A percentile compares a stretch with the other conserved stretches of the same genome.
Conservation (phyloP, 768 basidiomycete species). For the Podaxis sp. region DNA sequence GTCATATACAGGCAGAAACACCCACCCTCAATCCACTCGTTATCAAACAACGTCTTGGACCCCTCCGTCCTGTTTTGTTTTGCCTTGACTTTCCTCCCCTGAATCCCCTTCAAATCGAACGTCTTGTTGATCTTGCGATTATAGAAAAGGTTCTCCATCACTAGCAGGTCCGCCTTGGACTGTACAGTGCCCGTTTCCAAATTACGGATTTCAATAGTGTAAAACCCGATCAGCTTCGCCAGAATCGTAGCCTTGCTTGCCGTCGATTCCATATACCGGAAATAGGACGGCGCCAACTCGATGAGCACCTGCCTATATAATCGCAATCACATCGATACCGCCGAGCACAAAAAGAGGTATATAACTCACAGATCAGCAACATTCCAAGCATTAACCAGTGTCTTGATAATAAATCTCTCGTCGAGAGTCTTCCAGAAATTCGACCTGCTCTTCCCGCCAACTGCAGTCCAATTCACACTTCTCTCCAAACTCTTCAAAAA, state of each 20-base stretch:
- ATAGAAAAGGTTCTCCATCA: constrained; percentile 86
- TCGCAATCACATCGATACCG: not conserved
- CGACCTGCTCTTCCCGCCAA: constrained; percentile 76
- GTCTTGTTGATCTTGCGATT: constrained; percentile 61
- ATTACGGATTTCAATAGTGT: constrained; percentile 73
- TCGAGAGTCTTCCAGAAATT: constrained; percentile 83
- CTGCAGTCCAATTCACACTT: constrained; percentile 66
- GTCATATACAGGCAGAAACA: not conserved
- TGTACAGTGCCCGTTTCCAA: constrained; percentile 62
- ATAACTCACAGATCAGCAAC: constrained; percentile 73
- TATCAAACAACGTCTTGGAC: constrained; percentile 68
- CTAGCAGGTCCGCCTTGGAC: constrained; percentile 68
- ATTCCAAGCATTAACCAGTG: constrained; percentile 82
- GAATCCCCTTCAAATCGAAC: constrained; percentile 84
- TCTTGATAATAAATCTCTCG: constrained; percentile 79
- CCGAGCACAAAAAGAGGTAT: not conserved
- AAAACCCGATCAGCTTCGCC: constrained; percentile 80
- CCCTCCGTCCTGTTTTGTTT: constrained; percentile 27
- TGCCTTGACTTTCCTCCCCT: constrained; percentile 64
- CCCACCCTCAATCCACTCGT: constrained; percentile 80
- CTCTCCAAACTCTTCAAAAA: constrained; percentile 58
- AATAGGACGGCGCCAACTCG: constrained; percentile 75
- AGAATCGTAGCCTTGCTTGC: constrained; percentile 63
- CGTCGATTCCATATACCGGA: constrained; percentile 71
- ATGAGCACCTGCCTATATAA: constrained; percentile 64